Percentiles rank a stretch among this genome's conserved stretches.
Evolutionary conservation across 192 early-diverging fungal species (phyloP).

Genomic region (Thamnidium elegans): DNA sequence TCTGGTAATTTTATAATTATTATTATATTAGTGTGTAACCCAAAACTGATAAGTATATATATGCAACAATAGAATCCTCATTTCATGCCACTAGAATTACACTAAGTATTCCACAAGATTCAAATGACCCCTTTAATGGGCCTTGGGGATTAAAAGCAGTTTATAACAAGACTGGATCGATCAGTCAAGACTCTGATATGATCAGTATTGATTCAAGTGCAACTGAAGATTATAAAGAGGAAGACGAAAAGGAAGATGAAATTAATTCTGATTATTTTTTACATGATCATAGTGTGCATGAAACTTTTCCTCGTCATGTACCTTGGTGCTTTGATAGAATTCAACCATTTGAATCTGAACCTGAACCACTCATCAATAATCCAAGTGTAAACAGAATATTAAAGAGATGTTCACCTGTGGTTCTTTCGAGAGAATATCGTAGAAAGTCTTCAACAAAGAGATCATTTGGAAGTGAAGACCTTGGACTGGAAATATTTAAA

Average conservation of each 20-base stretch:
- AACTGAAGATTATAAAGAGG: not conserved
- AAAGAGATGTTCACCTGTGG: conserved; percentile 41
- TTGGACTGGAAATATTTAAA: conserved; percentile 23
- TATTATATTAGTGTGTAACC: not conserved
- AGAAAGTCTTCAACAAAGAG: conserved; percentile 14
- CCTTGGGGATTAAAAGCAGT: conserved; percentile 43
- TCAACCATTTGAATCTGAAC: conserved; percentile 48
- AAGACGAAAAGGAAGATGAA: not conserved
- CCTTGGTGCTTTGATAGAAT: conserved; percentile 49
- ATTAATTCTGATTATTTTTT: conserved; percentile 15
- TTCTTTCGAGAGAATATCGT: conserved; percentile 50
- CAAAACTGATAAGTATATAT: not conserved
- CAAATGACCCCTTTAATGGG: conserved; percentile 35
- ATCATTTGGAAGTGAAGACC: conserved; percentile 15
- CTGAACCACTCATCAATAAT: conserved; percentile 46
- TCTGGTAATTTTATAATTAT: conserved; percentile 12
- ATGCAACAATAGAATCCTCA: conserved; percentile 11
- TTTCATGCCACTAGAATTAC: conserved; percentile 37
- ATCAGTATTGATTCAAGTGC: not conserved
- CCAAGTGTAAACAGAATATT: conserved; percentile 44
- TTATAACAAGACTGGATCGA: conserved; percentile 20
- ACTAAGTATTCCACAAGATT: conserved; percentile 42
- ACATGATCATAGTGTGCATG: conserved; percentile 27
- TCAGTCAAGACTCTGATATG: conserved; percentile 1
- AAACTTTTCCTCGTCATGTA: conserved; percentile 33